Evolutionary conservation across 2,329 filamentous ascomycete species (phyloP).

Genomic region (Fusarium torulosum): DNA sequence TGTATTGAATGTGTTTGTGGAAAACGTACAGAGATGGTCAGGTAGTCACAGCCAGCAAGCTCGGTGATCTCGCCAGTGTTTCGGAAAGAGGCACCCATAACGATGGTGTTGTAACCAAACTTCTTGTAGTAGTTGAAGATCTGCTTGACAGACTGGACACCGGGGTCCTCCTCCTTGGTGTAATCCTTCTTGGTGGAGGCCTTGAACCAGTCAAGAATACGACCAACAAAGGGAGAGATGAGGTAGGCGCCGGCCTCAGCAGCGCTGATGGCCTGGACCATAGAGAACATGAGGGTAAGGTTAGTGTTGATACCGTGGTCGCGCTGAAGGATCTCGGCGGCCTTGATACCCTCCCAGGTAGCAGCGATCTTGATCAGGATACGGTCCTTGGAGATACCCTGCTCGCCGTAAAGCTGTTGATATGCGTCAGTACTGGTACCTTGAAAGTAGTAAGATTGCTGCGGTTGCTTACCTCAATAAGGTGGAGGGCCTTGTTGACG

Average conservation of each 20-base stretch:
- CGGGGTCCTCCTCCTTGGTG: slow-evolving; percentile 89
- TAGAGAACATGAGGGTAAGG: slow-evolving; percentile 98
- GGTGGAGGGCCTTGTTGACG: slow-evolving; percentile 94
- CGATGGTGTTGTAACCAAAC: slow-evolving; percentile 98
- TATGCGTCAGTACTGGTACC: slow-evolving; percentile 1
- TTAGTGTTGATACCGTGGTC: slow-evolving; percentile 98
- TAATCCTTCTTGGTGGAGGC: slow-evolving; percentile 94
- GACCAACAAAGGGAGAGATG: slow-evolving; percentile 98
- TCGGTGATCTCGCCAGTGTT: slow-evolving; percentile 97
- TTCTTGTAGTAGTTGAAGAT: slow-evolving; percentile 99
- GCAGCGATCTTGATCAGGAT: slow-evolving; percentile 99
- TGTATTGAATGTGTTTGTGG: neutral
- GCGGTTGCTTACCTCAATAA: slow-evolving; percentile 81
- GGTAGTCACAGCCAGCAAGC: slow-evolving; percentile 97
- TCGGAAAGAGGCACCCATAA: slow-evolving; percentile 99
- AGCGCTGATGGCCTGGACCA: slow-evolving; percentile 92
- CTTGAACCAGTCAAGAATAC: slow-evolving; percentile 99
- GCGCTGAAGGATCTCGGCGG: slow-evolving; percentile 94
- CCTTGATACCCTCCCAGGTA: slow-evolving; percentile 99
- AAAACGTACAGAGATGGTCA: slow-evolving; percentile 90
- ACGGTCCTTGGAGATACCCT: slow-evolving; percentile 92
- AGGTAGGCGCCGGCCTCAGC: slow-evolving; percentile 96
- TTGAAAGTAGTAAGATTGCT: neutral
- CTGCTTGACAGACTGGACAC: slow-evolving; percentile 90
- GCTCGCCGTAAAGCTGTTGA: slow-evolving; percentile 89